phyloP scores from a whole-genome alignment of 352 stramenopile species.

The Phytophthora melonis region DNA sequence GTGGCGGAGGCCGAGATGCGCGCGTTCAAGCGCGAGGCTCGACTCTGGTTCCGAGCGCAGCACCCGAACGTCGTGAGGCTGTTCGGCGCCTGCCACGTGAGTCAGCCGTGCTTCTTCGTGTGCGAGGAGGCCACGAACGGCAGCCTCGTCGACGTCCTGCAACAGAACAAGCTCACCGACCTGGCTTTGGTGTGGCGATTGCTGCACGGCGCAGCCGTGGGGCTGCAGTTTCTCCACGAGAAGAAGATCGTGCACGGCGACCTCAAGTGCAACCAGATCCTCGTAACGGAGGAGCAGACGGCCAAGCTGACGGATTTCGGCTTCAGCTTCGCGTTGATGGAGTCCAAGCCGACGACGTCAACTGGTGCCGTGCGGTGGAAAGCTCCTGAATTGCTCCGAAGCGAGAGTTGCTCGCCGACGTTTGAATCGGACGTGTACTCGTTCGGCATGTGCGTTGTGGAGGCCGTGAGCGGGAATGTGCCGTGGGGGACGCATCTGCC shows the following conservation, averaged over 20 bases:
- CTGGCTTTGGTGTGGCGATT: conserved; percentile 18
- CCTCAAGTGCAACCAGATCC: conserved; percentile 35
- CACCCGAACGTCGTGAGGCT: conserved; percentile 23
- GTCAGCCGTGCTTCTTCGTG: conserved; percentile 24
- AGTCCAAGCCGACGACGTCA: neutral
- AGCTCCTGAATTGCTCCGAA: conserved; percentile 5
- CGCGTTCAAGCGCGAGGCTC: conserved; percentile 32
- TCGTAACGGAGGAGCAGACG: conserved; percentile 21
- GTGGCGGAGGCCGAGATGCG: conserved; percentile 13
- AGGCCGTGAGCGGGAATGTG: neutral
- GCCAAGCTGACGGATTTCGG: conserved; percentile 40
- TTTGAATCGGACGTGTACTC: neutral
- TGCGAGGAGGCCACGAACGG: conserved; percentile 20
- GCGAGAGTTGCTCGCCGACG: neutral
- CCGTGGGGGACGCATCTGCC: neutral
- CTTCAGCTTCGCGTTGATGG: conserved; percentile 12
- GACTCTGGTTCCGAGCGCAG: conserved; percentile 16
- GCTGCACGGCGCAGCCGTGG: conserved; percentile 27
- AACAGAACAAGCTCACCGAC: neutral
- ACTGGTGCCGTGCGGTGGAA: conserved; percentile 17
- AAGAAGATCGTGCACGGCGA: conserved; percentile 24
- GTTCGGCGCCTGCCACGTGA: conserved; percentile 21
- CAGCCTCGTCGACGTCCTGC: conserved; percentile 7
- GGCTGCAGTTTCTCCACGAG: conserved; percentile 28
- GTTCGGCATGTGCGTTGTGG: neutral